Base-by-base conservation (phyloP, 164 flowering plant genomes). In the Piper longum region DNA sequence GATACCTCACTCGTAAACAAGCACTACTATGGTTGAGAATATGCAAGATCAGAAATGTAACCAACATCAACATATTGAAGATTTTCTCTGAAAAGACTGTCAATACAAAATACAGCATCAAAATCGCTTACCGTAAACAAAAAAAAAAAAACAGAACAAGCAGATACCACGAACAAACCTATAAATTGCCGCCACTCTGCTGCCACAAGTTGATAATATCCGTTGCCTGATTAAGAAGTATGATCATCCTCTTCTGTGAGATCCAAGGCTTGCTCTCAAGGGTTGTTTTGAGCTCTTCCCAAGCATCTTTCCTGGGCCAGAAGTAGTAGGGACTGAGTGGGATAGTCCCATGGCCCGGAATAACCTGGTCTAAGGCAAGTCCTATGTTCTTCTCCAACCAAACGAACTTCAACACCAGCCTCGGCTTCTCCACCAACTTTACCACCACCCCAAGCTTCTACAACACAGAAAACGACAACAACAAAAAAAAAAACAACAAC, bases 341-440 rank as follows among this genome's bases (percentile, higher is more conserved):
- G 43, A 86, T 77, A 3, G 95, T 76, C 19, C 98, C 98, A 59
- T 86, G 80, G n/a, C 89, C 98, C 0, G 90, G 96, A 62, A 93
- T 80, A 62, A 66, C 56, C 64, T 93, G 97, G 66, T 93, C 89
- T 4, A 93, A 80, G 2, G 76, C 85, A 17, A 93, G 74, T 14
- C 98, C 98, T 13, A 86, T 93, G 76, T 86, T 89, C 81, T 89
- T 93, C 74, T 89, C 88, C 87, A 93, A 78, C 98, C 98, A 93
- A 54, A 93, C 76, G 74, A 93, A 88, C 81, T 93, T 93, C 84
- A 93, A 70, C n/a, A 86, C 89, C 18, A 87, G 72, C 78, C 86
- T 82, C 7, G 95, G 87, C 64, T 88, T 91, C 75, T 75, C 82
- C 70, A 77, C 62, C 66, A 79, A 71, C 71, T 88, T 83, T 77